Evolutionary conservation across 2,329 filamentous ascomycete genomes (phyloP), one percentile per base, ranked within the genome.

Genomic region (Scedosporium aurantiacum): DNA sequence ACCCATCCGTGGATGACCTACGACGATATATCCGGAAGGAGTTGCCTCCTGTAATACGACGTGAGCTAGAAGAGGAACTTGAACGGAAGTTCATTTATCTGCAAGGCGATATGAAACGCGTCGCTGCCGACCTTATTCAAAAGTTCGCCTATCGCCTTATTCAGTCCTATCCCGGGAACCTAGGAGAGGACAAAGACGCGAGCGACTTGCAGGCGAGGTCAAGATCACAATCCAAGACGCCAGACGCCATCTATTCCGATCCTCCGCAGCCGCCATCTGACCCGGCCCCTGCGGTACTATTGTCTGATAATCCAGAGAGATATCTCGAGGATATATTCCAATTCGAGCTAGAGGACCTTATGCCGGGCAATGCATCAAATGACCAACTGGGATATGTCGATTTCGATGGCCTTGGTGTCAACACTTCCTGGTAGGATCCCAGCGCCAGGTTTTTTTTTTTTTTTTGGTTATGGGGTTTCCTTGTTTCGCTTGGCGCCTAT

Each of bases 31-130:
- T 60, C 43, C 58, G 58, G 7, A 41, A 50, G 3, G 58, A 37
- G 10, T 16, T 60, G 2, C 25, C 41, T 3, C 43, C 14, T 37
- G 2, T 60, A 0, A n/a, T 52, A n/a, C 43, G 41, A 18, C 58
- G 25, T 8, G 16, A 37, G 43, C n/a, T 60, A 28, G 58, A 60
- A 21, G 58, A 60, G 58, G 43, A 60, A n/a, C 8, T 60, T 37
- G 58, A 60, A 25, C 41, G 25, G 43, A 16, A 32, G 10, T 6
- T 52, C 12, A 21, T n/a, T 25, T 5, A 21, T 16, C 10, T 18
- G 16, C 25, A 52, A 32, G 47, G 5, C 25, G n/a, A 54, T 14
- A 12, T 52, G 4, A 50, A 21, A 16, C 14, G 14, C 21, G 32
- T 27, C 2, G 16, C 47, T n/a, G 10, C 50, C 1, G 16, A 52